Evolutionary conservation across 2,329 filamentous ascomycete species (phyloP).

Genomic region (Huntiella savannae): DNA sequence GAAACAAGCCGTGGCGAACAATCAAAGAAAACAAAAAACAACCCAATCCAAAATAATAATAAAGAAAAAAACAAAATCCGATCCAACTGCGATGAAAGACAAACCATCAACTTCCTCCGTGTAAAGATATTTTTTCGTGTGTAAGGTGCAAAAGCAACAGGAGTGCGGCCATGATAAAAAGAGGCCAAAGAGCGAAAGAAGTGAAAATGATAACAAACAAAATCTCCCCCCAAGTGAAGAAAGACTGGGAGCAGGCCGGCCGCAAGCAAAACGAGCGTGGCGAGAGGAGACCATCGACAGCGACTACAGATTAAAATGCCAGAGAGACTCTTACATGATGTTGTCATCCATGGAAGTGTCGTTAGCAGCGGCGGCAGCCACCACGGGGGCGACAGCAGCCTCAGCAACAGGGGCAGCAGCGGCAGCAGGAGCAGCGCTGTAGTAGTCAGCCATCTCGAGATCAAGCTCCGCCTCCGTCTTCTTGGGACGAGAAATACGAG

Average conservation of each 20-base stretch:
- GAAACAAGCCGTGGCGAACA: slow-evolving; percentile 1
- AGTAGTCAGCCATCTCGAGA: slow-evolving; percentile 96
- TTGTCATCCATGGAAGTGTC: slow-evolving; percentile 46
- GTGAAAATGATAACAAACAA: slow-evolving; percentile 1
- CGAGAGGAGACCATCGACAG: slow-evolving; percentile 6
- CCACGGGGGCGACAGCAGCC: slow-evolving; percentile 26
- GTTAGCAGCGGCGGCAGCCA: slow-evolving; percentile 22
- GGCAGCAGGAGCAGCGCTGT: slow-evolving; percentile 30
- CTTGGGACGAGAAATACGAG: slow-evolving; percentile 46
- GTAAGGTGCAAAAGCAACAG: neutral
- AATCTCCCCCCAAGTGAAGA: slow-evolving; percentile 4
- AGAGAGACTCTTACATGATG: slow-evolving; percentile 6
- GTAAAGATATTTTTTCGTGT: slow-evolving; percentile 2
- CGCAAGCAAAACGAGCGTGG: slow-evolving; percentile 6
- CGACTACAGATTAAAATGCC: neutral
- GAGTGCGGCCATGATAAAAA: neutral
- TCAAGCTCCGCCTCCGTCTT: slow-evolving; percentile 95
- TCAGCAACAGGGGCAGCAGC: slow-evolving; percentile 28
- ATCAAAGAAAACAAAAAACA: neutral
- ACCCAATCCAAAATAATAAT: slow-evolving; percentile 4
- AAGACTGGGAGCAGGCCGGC: slow-evolving; percentile 4
- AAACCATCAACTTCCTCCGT: slow-evolving; percentile 6
- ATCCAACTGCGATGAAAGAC: slow-evolving; percentile 1
- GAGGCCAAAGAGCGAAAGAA: slow-evolving; percentile 1
- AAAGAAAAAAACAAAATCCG: slow-evolving; percentile 9